Evolutionary conservation across 768 basidiomycete genomes (phyloP).

Genomic region (Tylopilus subfusipes): DNA sequence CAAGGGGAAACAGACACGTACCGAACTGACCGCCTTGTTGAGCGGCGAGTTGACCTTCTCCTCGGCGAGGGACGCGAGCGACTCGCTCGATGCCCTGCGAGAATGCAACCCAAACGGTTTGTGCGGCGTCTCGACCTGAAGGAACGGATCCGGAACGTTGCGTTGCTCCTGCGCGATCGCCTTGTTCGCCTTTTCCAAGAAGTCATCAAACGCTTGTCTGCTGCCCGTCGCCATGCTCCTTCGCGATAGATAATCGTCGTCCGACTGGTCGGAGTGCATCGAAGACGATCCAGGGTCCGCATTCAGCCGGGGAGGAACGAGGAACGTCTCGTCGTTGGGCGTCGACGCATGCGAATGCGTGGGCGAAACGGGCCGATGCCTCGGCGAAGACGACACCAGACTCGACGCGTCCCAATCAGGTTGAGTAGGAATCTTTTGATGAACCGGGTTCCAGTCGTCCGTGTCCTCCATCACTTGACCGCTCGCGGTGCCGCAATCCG

Average conservation of each 20-base stretch:
- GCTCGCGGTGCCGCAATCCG: constrained; percentile 53
- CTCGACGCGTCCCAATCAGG: constrained; percentile 78
- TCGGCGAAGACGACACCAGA: constrained; percentile 35
- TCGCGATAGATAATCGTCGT: constrained; percentile 56
- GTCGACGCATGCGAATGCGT: constrained; percentile 61
- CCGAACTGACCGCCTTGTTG: constrained; percentile 90
- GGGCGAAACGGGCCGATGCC: constrained; percentile 51
- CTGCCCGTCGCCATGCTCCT: constrained; percentile 27
- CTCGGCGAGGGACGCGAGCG: constrained; percentile 86
- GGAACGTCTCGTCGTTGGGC: constrained; percentile 40
- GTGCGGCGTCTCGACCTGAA: constrained; percentile 57
- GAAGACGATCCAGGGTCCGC: constrained; percentile 29
- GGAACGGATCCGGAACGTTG: constrained; percentile 81
- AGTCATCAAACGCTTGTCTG: constrained; percentile 61
- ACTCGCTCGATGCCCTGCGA: constrained; percentile 81
- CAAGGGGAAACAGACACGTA: constrained; percentile 31
- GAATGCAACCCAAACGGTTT: constrained; percentile 81
- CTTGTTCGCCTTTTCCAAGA: constrained; percentile 81
- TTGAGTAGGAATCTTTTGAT: constrained; percentile 60
- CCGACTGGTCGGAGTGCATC: constrained; percentile 51
- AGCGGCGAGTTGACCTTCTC: constrained; percentile 88
- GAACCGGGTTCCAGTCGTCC: constrained; percentile 78
- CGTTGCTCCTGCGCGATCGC: constrained; percentile 79
- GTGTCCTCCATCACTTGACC: constrained; percentile 54
- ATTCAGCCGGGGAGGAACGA: constrained; percentile 32